Conservation (phyloP, 2,329 filamentous ascomycete species). For the Microcyclospora tardicrescens region DNA sequence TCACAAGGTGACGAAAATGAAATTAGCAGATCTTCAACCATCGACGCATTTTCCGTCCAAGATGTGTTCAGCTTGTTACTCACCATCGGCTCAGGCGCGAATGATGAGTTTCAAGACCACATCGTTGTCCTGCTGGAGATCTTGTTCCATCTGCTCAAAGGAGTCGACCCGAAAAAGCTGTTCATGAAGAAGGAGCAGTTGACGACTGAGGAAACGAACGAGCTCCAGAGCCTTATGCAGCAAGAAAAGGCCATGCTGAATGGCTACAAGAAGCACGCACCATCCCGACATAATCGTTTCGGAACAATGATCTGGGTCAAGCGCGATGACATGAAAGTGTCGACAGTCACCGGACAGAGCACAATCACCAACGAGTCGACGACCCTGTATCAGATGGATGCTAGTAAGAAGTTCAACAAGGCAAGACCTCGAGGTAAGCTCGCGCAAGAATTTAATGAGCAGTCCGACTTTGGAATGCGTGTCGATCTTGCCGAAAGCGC, state of each 20-base stretch:
- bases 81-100: slow-evolving; percentile 82
- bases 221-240: slow-evolving; percentile 60
- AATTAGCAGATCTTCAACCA: slow-evolving; percentile 73
- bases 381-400: slow-evolving; percentile 79
- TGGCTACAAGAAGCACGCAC: slow-evolving; percentile 61
- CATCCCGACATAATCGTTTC: slow-evolving; percentile 83
- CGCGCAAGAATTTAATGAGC: slow-evolving; percentile 33
- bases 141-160: slow-evolving; percentile 83
- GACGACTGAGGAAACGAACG: slow-evolving; percentile 54
- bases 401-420: slow-evolving; percentile 78
- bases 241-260: slow-evolving; percentile 77
- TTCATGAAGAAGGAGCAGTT: slow-evolving; percentile 72
- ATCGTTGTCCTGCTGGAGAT: slow-evolving; percentile 85
- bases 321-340: slow-evolving; percentile 68
- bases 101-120: slow-evolving; percentile 80
- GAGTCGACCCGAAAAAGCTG: slow-evolving; percentile 68
- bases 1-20: slow-evolving; percentile 83
- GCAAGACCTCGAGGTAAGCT: slow-evolving; percentile 44
- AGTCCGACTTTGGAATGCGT: slow-evolving; percentile 62
- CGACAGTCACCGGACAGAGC: slow-evolving; percentile 79
- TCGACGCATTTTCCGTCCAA: slow-evolving; percentile 80
- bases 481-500: slow-evolving; percentile 58
- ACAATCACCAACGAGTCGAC: slow-evolving; percentile 60
- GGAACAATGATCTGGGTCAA: slow-evolving; percentile 97
- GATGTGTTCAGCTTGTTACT: slow-evolving; percentile 78